Evolutionary conservation across 768 basidiomycete species (phyloP).

Genomic region (Tulasnella sp.): DNA sequence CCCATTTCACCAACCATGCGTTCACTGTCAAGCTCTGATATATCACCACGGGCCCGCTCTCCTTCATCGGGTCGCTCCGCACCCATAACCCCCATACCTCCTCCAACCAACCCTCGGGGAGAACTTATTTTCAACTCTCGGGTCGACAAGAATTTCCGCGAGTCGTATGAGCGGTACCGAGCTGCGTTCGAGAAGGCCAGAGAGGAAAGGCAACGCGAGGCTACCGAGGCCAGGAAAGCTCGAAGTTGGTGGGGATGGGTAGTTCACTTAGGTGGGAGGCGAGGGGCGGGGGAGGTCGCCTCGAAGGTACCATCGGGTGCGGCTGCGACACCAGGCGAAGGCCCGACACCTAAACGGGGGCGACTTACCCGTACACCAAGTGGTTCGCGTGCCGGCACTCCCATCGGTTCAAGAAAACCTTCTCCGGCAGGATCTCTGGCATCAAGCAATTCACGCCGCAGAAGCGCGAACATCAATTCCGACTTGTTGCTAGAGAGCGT

Average conservation of each 20-base stretch:
- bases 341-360: background rate
- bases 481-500: slow-evolving; percentile 18
- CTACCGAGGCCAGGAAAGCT: background rate
- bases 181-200: slow-evolving; percentile 76
- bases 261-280: background rate
- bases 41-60: background rate
- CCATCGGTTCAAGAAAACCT: slow-evolving; percentile 16
- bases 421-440: slow-evolving; percentile 20
- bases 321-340: background rate
- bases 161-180: slow-evolving; percentile 89
- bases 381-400: slow-evolving; percentile 11
- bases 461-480: background rate
- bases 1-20: slow-evolving; percentile 54
- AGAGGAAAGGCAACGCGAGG: slow-evolving; percentile 48
- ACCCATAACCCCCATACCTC: slow-evolving; percentile 77
- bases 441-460: background rate
- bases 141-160: slow-evolving; percentile 75
- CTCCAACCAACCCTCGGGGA: slow-evolving; percentile 83
- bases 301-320: background rate
- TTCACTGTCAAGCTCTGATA: background rate
- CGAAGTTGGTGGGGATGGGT: slow-evolving; percentile 21
- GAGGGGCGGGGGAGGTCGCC: background rate
- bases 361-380: slow-evolving; percentile 17
- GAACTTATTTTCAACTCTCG: slow-evolving; percentile 94
- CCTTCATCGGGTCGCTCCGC: slow-evolving; percentile 29